Conservation (phyloP, 129 eudicot genomes). For the Flaveria bidentis region DNA sequence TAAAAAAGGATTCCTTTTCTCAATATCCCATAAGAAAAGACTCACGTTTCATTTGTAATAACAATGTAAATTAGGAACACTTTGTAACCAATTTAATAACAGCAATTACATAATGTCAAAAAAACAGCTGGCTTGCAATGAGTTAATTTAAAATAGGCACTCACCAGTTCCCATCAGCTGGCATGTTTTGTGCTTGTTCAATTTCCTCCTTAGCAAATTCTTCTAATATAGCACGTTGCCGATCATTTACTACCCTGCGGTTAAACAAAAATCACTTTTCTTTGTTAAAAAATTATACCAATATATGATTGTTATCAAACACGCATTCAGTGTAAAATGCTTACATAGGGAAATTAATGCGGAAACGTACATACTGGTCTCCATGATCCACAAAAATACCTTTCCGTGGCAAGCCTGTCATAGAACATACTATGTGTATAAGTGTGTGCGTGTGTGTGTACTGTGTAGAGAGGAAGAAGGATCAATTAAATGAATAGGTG, state of each 20-base stretch:
- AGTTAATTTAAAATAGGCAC: conserved; percentile 20
- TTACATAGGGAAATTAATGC: conserved; percentile 72
- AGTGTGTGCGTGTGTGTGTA: not conserved
- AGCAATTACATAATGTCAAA: conserved; percentile 5
- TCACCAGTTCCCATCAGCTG: conserved; percentile 68
- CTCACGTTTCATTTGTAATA: conserved; percentile 6
- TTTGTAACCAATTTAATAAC: not conserved
- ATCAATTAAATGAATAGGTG: conserved; percentile 2
- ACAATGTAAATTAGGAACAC: not conserved
- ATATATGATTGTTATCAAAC: not conserved
- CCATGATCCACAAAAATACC: conserved; percentile 73
- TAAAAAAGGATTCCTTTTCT: not conserved
- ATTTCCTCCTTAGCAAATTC: conserved; percentile 83
- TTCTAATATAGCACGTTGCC: conserved; percentile 86
- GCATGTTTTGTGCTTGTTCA: conserved; percentile 45
- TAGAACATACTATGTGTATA: conserved; percentile 12
- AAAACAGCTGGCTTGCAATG: not conserved
- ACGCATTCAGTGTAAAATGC: conserved; percentile 10
- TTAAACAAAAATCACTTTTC: conserved; percentile 2
- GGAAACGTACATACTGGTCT: conserved; percentile 80
- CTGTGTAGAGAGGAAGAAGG: not conserved
- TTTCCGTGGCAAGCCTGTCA: conserved; percentile 69
- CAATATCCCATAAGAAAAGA: conserved; percentile 4
- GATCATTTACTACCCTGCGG: conserved; percentile 70
- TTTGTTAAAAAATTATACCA: not conserved